Evolutionary conservation across 1,284 basidiomycete species (phyloP), one percentile per base, ranked within the genome.

Genomic region (Ustilago cynodontis): DNA sequence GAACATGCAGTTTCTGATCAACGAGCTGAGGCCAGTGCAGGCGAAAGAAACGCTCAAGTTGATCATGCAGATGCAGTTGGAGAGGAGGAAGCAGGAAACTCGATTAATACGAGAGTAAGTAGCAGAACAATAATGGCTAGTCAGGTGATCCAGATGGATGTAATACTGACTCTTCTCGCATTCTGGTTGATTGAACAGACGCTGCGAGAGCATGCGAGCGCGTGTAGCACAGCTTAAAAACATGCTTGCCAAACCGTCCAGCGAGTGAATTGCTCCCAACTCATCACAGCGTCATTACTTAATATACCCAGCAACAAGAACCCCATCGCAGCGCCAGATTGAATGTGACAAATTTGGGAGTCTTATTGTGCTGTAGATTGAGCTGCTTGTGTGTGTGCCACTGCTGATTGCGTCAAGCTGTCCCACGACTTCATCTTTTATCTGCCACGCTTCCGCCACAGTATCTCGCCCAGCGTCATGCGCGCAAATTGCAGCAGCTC

Each of bases 1-100:
- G 67, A 85, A 85, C 49, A 82, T 84, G 66, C 82, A 83, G 59
- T 81, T 80, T 61, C 37, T 83, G 20, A 63, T 84, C 70, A 85
- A 85, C 75, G 74, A 82, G 68, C 64, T 82, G 45, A 63, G 83
- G 28, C 82, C 83, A 16, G 65, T 79, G n/a, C 82, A 84, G 55
- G 78, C 80, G 2, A 76, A 74, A 28, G 80, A 81, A 47, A 73
- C 77, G 56, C 77, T 83, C 39, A 77, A 77, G 65, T 45, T 62
- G 26, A 67, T 81, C 51, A 74, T 84, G 66, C 58, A 63, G 45
- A 64, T 59, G 67, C 83, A 84, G 63, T 53, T 84, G 26, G 67
- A 76, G 52, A 62, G 79, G n/a, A 61, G 83, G 18, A 63, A 66
- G 56, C 66, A 67, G 29, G 77, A 82, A 60, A 79, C 80, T 10